Percentiles rank a stretch among this genome's conserved stretches.
Evolutionary conservation across 345 rosid genomes (phyloP).

Genomic region (Salix koriyanagi): DNA sequence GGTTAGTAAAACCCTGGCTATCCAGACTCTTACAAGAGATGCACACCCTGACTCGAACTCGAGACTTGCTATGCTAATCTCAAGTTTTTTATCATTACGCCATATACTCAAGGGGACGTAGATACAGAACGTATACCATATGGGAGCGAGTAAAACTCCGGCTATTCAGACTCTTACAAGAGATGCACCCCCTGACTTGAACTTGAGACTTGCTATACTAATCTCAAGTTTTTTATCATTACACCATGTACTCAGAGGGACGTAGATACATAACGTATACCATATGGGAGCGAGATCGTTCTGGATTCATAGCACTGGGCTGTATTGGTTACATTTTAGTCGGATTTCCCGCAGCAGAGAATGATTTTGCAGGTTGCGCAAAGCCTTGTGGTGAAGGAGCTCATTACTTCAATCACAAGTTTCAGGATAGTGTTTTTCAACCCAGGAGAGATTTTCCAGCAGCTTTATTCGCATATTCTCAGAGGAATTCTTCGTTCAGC

Average conservation of each 20-base stretch:
- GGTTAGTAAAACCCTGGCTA: too few species aligned
- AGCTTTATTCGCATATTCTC: constrained; percentile 40
- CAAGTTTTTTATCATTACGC: too few species aligned
- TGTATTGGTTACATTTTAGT: constrained; percentile 44
- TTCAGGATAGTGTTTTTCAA: constrained; percentile 29
- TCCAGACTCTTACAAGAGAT: too few species aligned
- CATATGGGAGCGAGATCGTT: constrained; percentile 41
- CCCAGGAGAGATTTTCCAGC: constrained; percentile 33
- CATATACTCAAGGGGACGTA: too few species aligned
- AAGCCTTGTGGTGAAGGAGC: constrained; percentile 43
- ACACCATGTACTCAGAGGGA: rapidly evolving
- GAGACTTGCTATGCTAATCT: too few species aligned
- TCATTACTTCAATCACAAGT: constrained; percentile 37
- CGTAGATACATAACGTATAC: constrained; percentile 32
- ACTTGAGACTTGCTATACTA: too few species aligned
- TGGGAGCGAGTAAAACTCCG: too few species aligned
- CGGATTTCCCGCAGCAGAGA: constrained; percentile 13
- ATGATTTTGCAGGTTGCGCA: constrained; percentile 46
- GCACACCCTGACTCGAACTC: too few species aligned
- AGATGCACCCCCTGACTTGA: rapidly evolving
- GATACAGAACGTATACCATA: too few species aligned
- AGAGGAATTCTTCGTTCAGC: not conserved
- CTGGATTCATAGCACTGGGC: constrained; percentile 76
- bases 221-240: too few species aligned
- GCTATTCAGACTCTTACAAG: too few species aligned